Conservation (phyloP, 2,329 filamentous ascomycete genomes). For the Aaosphaeria arxii region DNA sequence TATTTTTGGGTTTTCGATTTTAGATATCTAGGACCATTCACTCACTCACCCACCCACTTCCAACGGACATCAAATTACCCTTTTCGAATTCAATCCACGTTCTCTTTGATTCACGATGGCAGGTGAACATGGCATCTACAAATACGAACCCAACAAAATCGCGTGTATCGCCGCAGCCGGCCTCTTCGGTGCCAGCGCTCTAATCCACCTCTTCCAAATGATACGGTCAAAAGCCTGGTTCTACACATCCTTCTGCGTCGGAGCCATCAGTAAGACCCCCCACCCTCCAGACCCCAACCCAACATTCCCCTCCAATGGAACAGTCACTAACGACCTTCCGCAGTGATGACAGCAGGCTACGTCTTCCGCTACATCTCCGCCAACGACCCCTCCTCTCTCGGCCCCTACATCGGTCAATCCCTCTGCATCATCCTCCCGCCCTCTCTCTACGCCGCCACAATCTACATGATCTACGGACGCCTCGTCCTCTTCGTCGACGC, state of each 20-base stretch:
- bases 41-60: no score
- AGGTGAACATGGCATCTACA: constrained; percentile 12
- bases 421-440: constrained; percentile 42
- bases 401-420: constrained; percentile 36
- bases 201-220: constrained; percentile 15
- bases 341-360: constrained; percentile 22
- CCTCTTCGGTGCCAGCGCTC: constrained; percentile 14
- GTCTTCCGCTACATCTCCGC: constrained; percentile 14
- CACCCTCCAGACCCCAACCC: neutral
- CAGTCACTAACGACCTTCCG: neutral
- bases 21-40: no score
- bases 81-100: no score
- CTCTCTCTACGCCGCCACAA: constrained; percentile 43
- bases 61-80: no score
- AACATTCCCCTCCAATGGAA: neutral
- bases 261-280: constrained; percentile 12
- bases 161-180: constrained; percentile 9
- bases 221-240: constrained; percentile 19
- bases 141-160: constrained; percentile 11
- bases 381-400: constrained; percentile 8
- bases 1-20: no score
- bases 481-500: constrained; percentile 39
- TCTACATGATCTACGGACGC: constrained; percentile 45
- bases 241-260: constrained; percentile 16
- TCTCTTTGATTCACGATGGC: constrained; percentile 7